Evolutionary conservation across 495 filamentous ascomycete species (phyloP).

Genomic region (Talaromyces wortmannii): DNA sequence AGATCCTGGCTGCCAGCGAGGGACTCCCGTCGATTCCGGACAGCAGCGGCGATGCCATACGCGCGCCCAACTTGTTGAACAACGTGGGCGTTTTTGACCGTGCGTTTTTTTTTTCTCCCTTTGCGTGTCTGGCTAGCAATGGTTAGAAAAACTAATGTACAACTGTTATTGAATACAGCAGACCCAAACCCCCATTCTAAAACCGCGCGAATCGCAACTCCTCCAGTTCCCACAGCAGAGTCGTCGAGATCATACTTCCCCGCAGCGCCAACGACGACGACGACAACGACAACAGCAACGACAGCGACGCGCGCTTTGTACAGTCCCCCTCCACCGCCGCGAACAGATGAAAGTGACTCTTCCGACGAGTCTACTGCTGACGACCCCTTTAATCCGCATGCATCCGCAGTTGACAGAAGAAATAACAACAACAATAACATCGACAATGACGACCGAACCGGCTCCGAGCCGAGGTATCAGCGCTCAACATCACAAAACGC

Average conservation of each 20-base stretch:
- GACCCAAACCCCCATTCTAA: background rate
- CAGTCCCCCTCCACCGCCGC: background rate
- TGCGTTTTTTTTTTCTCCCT: background rate
- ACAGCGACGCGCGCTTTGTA: background rate
- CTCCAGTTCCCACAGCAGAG: slow-evolving; percentile 1
- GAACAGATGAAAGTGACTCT: slow-evolving; percentile 4
- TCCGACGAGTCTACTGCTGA: slow-evolving; percentile 6
- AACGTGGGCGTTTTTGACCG: background rate
- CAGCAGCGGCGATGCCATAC: background rate
- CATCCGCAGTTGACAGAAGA: background rate
- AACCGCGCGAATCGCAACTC: slow-evolving; percentile 8
- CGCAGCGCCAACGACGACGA: slow-evolving; percentile 1
- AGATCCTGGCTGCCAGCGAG: slow-evolving; percentile 12
- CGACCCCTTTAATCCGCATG: slow-evolving; percentile 9
- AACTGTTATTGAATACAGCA: background rate
- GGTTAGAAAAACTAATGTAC: too few relatives aligned
- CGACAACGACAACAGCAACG: too few relatives aligned
- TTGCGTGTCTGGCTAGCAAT: too few relatives aligned
- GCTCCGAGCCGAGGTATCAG: background rate
- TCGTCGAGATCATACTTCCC: slow-evolving; percentile 1
- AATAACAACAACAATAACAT: background rate
- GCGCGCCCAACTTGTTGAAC: background rate
- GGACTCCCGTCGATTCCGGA: slow-evolving; percentile 17
- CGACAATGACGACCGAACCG: background rate
- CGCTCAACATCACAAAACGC: too few relatives aligned